A percentile compares a stretch with the other conserved stretches of the same genome.
These are phyloP conservation scores for Backusella sp. DNA, from an alignment of 192 early-diverging fungal genomes.

Conservation along the genomic window DNA sequence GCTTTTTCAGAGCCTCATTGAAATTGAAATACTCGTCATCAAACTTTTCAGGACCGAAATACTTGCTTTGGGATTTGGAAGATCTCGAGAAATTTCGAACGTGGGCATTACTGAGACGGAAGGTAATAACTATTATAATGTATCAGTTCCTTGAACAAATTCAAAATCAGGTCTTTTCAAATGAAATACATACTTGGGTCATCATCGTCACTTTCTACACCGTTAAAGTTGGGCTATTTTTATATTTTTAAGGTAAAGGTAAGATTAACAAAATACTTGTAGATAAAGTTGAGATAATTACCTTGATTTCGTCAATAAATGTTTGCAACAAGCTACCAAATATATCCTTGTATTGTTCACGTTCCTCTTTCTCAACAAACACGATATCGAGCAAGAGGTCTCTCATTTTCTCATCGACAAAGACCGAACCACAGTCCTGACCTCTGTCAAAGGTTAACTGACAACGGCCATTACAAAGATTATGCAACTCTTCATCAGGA, in stretches of 20 bases:
- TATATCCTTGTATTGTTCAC: background rate
- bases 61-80: background rate
- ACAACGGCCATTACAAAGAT: background rate
- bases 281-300: background rate
- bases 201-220: background rate
- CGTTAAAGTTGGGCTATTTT: background rate
- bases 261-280: background rate
- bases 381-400: background rate
- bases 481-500: background rate
- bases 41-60: background rate
- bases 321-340: background rate
- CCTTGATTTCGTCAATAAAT: background rate
- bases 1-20: too few species aligned
- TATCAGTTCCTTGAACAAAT: background rate
- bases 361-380: background rate
- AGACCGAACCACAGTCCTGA: background rate
- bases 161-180: background rate
- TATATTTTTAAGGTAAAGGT: background rate
- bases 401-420: background rate
- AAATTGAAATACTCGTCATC: background rate
- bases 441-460: conserved; percentile 3
- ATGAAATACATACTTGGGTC: background rate
- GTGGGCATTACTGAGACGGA: background rate
- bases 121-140: background rate
- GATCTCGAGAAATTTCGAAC: background rate